Evolutionary conservation across 306 rosid genomes (phyloP).

Genomic region (Lathyrus sativus): DNA sequence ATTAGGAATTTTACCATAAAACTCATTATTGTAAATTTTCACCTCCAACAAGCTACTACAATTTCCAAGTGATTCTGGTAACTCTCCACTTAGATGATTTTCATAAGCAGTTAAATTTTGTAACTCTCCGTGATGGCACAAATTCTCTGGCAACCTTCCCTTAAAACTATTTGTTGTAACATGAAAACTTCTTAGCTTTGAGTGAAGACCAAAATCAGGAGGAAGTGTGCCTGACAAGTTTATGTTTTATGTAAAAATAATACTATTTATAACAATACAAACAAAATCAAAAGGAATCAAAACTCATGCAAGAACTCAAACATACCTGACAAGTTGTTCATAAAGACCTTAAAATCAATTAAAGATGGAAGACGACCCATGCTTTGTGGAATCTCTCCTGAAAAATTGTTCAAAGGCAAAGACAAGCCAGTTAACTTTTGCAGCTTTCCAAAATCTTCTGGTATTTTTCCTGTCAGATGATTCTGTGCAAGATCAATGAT

Average conservation of each 20-base stretch:
- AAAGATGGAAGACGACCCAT: slow-evolving; percentile 62
- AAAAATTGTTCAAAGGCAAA: slow-evolving; percentile 49
- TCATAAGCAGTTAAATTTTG: slow-evolving; percentile 41
- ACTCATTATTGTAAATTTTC: slow-evolving; percentile 41
- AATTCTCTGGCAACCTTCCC: slow-evolving; percentile 58
- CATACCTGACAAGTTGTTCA: slow-evolving; percentile 58
- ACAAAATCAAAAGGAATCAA: neutral
- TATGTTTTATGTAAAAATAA: neutral
- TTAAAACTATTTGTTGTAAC: slow-evolving; percentile 46
- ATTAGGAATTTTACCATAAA: slow-evolving; percentile 62
- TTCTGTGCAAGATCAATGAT: slow-evolving; percentile 52
- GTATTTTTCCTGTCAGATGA: slow-evolving; percentile 52
- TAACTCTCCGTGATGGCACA: slow-evolving; percentile 54
- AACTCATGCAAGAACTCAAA: neutral
- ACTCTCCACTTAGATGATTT: slow-evolving; percentile 57
- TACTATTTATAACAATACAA: neutral
- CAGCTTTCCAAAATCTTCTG: slow-evolving; percentile 63
- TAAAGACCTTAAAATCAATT: slow-evolving; percentile 38
- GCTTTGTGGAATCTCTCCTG: slow-evolving; percentile 59
- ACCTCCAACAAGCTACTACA: slow-evolving; percentile 45
- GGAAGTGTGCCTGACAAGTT: slow-evolving; percentile 62
- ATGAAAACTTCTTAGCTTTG: slow-evolving; percentile 42
- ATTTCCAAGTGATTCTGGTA: slow-evolving; percentile 66
- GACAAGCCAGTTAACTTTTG: slow-evolving; percentile 36
- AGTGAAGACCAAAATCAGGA: slow-evolving; percentile 59